Evolutionary conservation across 495 filamentous ascomycete genomes (phyloP), one percentile per base, ranked within the genome.

Genomic region (Podospora sp.): DNA sequence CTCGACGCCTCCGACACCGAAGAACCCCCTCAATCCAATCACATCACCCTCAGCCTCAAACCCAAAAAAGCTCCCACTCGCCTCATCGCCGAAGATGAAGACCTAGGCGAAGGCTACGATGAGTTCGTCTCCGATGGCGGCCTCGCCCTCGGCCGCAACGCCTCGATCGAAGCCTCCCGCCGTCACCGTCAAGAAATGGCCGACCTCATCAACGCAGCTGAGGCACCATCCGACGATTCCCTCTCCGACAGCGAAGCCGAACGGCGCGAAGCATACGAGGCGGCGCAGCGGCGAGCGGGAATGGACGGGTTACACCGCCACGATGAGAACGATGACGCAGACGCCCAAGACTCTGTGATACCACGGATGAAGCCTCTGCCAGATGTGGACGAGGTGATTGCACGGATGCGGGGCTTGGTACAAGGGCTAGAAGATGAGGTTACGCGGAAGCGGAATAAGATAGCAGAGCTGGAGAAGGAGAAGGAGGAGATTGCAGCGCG

Each of bases 81-180:
- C n/a, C 84, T 97, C 9, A 84, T 92, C 4, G 83, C 84, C 26
- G 93, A 97, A 61, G 94, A 97, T 72, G 95, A 98, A 73, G 92
- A 97, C 73, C 86, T 97, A n/a, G 90, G 89, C 33, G 95, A 99
- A 79, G 93, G 93, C 3, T 97, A 96, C 74, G 94, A 96, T 62
- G 92, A 97, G 65, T 97, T 91, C 69, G 90, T 94, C 18, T 90
- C 93, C 21, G 94, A 97, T 73, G 93, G 90, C 18, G 85, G 85
- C 29, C 86, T 97, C 12, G 84, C 91, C 2, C 84, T 98, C 0
- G 92, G 93, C 50, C 86, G 84, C 70, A 90, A 90, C 66, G 92
- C 93, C 4, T 92, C 96, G 78, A 84, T 86, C n/a, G 91, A 91
- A 63, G 88, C 91, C 22, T 83, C 85, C 27, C 82, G 81, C 35